phyloP scores from a whole-genome alignment of 2,329 filamentous ascomycete species.

The Achaetomium macrosporum region DNA sequence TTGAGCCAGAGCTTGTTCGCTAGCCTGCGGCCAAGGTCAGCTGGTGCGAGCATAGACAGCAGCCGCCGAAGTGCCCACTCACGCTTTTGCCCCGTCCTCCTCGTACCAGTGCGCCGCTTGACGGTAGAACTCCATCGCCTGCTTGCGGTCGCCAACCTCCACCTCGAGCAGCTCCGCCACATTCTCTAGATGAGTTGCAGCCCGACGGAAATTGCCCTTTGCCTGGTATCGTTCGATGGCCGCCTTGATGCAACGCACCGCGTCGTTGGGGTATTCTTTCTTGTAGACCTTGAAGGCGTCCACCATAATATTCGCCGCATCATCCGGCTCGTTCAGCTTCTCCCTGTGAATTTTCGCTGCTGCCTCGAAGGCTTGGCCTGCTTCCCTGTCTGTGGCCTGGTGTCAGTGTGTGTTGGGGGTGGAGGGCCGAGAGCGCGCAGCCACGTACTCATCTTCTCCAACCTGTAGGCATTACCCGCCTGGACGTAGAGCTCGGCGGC shows the following conservation, averaged over 20 bases:
- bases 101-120: conserved; percentile 86
- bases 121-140: conserved; percentile 78
- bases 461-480: conserved; percentile 85
- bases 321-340: conserved; percentile 84
- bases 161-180: conserved; percentile 81
- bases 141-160: conserved; percentile 70
- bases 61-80: conserved; percentile 33
- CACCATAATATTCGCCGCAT: conserved; percentile 79
- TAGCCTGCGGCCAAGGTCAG: conserved; percentile 45
- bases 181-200: conserved; percentile 85
- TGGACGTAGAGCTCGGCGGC: conserved; percentile 83
- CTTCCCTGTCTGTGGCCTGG: conserved; percentile 63
- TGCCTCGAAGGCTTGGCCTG: conserved; percentile 79
- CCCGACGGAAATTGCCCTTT: conserved; percentile 85
- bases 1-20: conserved; percentile 94
- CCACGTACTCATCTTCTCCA: conserved; percentile 70
- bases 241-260: conserved; percentile 69
- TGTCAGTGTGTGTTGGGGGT: not conserved
- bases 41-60: conserved; percentile 7
- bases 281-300: conserved; percentile 96
- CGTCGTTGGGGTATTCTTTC: conserved; percentile 76
- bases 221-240: conserved; percentile 81
- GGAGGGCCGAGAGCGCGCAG: not conserved
- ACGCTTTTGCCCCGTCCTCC: conserved; percentile 77
- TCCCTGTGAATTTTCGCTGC: conserved; percentile 75